Percentiles rank a stretch among this genome's conserved stretches.
Conservation (phyloP, 2,329 filamentous ascomycete genomes). For the Iodosphaeria phyllophila region DNA sequence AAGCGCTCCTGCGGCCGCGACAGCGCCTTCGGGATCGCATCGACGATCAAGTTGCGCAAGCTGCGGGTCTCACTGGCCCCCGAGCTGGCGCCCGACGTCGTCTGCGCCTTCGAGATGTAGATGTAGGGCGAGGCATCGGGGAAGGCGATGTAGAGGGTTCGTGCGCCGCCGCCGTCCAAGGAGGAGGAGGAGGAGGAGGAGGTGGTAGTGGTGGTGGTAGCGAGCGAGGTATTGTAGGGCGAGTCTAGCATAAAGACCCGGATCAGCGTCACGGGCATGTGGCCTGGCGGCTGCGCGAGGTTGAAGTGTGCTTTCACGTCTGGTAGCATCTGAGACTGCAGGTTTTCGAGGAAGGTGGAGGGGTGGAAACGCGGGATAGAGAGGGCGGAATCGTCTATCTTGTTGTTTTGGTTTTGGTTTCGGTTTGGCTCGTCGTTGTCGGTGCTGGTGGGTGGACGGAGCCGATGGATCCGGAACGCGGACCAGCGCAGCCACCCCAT, state of each 20-base stretch:
- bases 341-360: slow-evolving; percentile 57
- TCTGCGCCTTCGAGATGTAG: slow-evolving; percentile 40
- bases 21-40: slow-evolving; percentile 67
- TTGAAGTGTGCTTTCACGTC: slow-evolving; percentile 74
- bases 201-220: slow-evolving; percentile 17
- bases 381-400: slow-evolving; percentile 25
- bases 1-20: slow-evolving; percentile 58
- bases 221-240: slow-evolving; percentile 50
- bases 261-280: slow-evolving; percentile 56
- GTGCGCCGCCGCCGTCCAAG: too few species aligned
- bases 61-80: slow-evolving; percentile 43
- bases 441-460: slow-evolving; percentile 21
- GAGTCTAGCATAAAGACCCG: slow-evolving; percentile 66
- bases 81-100: slow-evolving; percentile 19
- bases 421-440: slow-evolving; percentile 20
- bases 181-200: slow-evolving; percentile 45
- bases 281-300: slow-evolving; percentile 48
- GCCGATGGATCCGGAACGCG: slow-evolving; percentile 36
- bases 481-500: slow-evolving; percentile 45
- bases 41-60: slow-evolving; percentile 51
- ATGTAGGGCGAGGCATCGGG: slow-evolving; percentile 63
- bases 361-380: slow-evolving; percentile 57
- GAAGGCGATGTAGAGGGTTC: slow-evolving; percentile 65
- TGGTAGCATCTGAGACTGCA: slow-evolving; percentile 57
- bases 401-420: slow-evolving; percentile 17